A percentile compares a stretch with the other conserved stretches of the same genome.
Evolutionary conservation across 2,329 filamentous ascomycete genomes (phyloP).

Genomic region (Amauroascus niger): DNA sequence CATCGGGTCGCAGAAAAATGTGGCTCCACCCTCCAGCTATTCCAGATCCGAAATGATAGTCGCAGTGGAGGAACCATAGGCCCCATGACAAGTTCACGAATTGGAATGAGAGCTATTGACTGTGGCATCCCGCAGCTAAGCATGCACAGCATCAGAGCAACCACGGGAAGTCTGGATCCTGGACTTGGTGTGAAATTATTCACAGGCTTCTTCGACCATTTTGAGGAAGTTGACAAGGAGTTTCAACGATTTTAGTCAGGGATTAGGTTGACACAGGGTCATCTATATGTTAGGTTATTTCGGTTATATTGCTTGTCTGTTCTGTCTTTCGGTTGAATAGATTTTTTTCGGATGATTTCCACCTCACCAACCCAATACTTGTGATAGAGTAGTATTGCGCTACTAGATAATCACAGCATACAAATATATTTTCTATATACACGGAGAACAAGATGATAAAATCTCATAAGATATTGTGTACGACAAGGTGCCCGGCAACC

Average conservation of each 20-base stretch:
- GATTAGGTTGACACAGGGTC: not conserved
- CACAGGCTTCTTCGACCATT: constrained; percentile 78
- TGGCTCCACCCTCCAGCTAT: constrained; percentile 65
- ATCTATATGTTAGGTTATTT: not conserved
- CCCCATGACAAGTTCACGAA: constrained; percentile 69
- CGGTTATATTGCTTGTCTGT: not conserved
- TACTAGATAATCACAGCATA: too few species aligned
- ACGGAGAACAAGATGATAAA: too few species aligned
- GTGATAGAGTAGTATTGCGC: not conserved
- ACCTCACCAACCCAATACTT: too few species aligned
- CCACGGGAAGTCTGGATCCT: constrained; percentile 74
- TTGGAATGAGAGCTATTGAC: constrained; percentile 76
- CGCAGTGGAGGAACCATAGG: constrained; percentile 90
- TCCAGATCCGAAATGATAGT: constrained; percentile 91
- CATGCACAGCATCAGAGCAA: constrained; percentile 89
- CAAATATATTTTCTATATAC: too few species aligned
- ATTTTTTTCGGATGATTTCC: too few species aligned
- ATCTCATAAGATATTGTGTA: too few species aligned
- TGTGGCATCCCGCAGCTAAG: constrained; percentile 83
- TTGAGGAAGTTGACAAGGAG: constrained; percentile 73
- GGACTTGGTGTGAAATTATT: constrained; percentile 82
- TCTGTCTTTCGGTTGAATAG: not conserved
- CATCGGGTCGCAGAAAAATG: constrained; percentile 66
- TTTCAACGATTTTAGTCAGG: constrained; percentile 44
- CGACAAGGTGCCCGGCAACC: too few species aligned